Evolutionary conservation across 176 grass and related monocot genomes (phyloP).

Genomic region (Oryza coarctata): DNA sequence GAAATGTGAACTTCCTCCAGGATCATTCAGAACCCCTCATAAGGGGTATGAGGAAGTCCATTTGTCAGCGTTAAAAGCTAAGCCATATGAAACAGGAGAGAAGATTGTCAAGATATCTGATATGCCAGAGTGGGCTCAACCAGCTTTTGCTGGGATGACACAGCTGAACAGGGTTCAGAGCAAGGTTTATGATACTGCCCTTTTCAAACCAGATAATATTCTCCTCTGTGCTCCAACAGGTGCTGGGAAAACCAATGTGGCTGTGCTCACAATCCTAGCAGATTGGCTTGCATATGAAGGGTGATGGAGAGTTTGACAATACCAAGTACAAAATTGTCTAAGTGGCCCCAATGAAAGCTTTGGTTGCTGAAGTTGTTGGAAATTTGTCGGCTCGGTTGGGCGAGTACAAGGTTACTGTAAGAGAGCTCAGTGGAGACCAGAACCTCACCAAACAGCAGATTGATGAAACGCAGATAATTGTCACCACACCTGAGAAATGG

Average conservation of each 20-base stretch:
- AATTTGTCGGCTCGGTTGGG: slow-evolving; percentile 72
- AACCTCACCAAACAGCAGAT: slow-evolving; percentile 87
- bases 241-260: slow-evolving; percentile 97
- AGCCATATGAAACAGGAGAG: slow-evolving; percentile 58
- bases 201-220: slow-evolving; percentile 79
- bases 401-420: slow-evolving; percentile 67
- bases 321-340: slow-evolving; percentile 96
- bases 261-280: slow-evolving; percentile 92
- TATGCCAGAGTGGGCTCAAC: slow-evolving; percentile 63
- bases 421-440: slow-evolving; percentile 93
- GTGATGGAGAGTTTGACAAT: slow-evolving; percentile 72
- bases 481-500: slow-evolving; percentile 98
- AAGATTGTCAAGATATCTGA: slow-evolving; percentile 90
- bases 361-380: slow-evolving; percentile 95
- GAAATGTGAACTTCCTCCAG: slow-evolving; percentile 75
- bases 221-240: slow-evolving; percentile 90
- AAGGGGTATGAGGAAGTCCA: slow-evolving; percentile 91
- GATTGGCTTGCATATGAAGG: slow-evolving; percentile 81
- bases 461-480: slow-evolving; percentile 97
- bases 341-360: slow-evolving; percentile 96
- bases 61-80: slow-evolving; percentile 75
- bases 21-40: slow-evolving; percentile 72
- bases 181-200: slow-evolving; percentile 82
- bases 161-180: slow-evolving; percentile 94
- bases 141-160: slow-evolving; percentile 84